Evolutionary conservation across 164 flowering plant genomes (phyloP).

Genomic region (Vitis vinifera): ASM3070453v1 NC_081812.1:10816001-10816500

Average conservation of each 20-base stretch:
- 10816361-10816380: slow-evolving; percentile 41
- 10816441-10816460: slow-evolving; percentile 50
- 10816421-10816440: slow-evolving; percentile 38
- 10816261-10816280: slow-evolving; percentile 62
- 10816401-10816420: slow-evolving; percentile 41
- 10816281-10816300: slow-evolving; percentile 55
- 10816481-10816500: slow-evolving; percentile 55
- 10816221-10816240: slow-evolving; percentile 46
- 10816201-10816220: slow-evolving; percentile 85
- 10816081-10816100: slow-evolving; percentile 55
- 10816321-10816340: slow-evolving; percentile 60
- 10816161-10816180: slow-evolving; percentile 45
- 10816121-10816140: slow-evolving; percentile 87
- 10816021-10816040: slow-evolving; percentile 75
- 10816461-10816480: slow-evolving; percentile 53
- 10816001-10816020: slow-evolving; percentile 66
- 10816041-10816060: slow-evolving; percentile 31
- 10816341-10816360: slow-evolving; percentile 49
- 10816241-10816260: slow-evolving; percentile 62
- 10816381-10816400: slow-evolving; percentile 46
- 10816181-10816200: slow-evolving; percentile 84
- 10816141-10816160: slow-evolving; percentile 84
- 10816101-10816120: slow-evolving; percentile 54
- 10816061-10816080: slow-evolving; percentile 27
- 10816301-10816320: slow-evolving; percentile 49